These are phyloP conservation scores for Gentiana dahurica DNA, from an alignment of 257 asterid genomes.

Conservation along the genomic window DNA sequence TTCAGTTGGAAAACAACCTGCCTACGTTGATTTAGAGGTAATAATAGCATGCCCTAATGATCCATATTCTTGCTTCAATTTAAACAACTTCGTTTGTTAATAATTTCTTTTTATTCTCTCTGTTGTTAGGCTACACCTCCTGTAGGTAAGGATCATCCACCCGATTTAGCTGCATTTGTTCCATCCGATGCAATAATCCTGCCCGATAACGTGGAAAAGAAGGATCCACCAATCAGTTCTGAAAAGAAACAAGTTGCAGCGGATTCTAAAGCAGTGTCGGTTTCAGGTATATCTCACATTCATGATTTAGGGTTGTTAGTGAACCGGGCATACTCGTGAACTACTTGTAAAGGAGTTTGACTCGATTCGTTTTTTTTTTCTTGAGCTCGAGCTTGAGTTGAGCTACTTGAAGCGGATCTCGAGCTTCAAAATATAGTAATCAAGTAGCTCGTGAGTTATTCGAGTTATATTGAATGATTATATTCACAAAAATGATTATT, in stretches of 20 bases:
- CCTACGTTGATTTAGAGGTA: slow-evolving; percentile 93
- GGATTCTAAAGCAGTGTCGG: slow-evolving; percentile 24
- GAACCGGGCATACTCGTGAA: no score
- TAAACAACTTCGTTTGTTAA: neutral
- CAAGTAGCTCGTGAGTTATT: no score
- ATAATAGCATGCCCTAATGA: slow-evolving; percentile 10
- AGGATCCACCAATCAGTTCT: slow-evolving; percentile 25
- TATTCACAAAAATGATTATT: no score
- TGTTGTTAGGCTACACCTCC: slow-evolving; percentile 58
- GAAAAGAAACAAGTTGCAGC: slow-evolving; percentile 22
- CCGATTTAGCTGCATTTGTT: slow-evolving; percentile 77
- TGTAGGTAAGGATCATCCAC: slow-evolving; percentile 95
- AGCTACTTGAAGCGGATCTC: no score
- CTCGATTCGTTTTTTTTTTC: no score
- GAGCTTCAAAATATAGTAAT: no score
- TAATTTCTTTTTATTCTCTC: no score
- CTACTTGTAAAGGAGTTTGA: no score
- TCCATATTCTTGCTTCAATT: slow-evolving; percentile 5
- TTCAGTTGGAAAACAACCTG: slow-evolving; percentile 61
- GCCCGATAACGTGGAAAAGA: slow-evolving; percentile 27
- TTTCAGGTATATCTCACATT: slow-evolving; percentile 25
- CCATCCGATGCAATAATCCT: slow-evolving; percentile 54
- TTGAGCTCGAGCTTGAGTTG: no score
- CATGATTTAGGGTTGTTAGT: no score
- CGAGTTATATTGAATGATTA: no score